Evolutionary conservation across 1,284 basidiomycete genomes (phyloP).

Genomic region (Testicularia cyperi): DNA sequence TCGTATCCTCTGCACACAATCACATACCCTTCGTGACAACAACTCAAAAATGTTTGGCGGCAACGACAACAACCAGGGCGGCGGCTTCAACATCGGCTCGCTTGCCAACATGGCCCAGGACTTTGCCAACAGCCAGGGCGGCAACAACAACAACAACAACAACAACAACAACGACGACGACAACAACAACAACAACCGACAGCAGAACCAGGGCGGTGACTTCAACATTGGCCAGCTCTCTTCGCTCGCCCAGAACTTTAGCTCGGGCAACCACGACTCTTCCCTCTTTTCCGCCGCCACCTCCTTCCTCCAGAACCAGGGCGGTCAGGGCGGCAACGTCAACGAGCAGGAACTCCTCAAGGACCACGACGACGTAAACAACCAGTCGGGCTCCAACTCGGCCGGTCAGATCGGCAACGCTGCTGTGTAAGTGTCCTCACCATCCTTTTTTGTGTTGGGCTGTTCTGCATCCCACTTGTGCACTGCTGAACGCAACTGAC

Average conservation of each 20-base stretch:
- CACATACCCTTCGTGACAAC: too few species aligned
- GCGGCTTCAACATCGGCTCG: not conserved
- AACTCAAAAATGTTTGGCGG: conserved; percentile 2
- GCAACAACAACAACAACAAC: conserved; percentile 6
- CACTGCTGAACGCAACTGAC: not conserved
- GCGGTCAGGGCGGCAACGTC: conserved; percentile 37
- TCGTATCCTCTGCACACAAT: too few species aligned
- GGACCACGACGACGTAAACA: conserved; percentile 44
- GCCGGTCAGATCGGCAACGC: conserved; percentile 48
- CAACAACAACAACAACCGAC: conserved; percentile 6
- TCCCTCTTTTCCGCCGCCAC: conserved; percentile 40
- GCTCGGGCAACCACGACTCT: conserved; percentile 34
- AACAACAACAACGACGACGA: conserved; percentile 1
- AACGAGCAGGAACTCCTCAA: conserved; percentile 48
- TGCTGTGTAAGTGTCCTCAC: conserved; percentile 33
- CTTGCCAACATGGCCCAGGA: conserved; percentile 5
- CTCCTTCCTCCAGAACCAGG: conserved; percentile 38
- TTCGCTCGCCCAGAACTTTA: conserved; percentile 39
- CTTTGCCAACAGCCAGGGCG: not conserved
- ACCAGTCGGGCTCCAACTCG: conserved; percentile 31
- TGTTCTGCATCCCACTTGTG: not conserved
- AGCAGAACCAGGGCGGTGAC: conserved; percentile 23
- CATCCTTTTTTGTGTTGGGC: not conserved
- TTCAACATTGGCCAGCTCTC: conserved; percentile 43
- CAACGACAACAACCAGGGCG: conserved; percentile 12